Evolutionary conservation across 2,329 filamentous ascomycete species (phyloP), one percentile per base, ranked within the genome.

Genomic region (Incumbomyces lentus): DNA sequence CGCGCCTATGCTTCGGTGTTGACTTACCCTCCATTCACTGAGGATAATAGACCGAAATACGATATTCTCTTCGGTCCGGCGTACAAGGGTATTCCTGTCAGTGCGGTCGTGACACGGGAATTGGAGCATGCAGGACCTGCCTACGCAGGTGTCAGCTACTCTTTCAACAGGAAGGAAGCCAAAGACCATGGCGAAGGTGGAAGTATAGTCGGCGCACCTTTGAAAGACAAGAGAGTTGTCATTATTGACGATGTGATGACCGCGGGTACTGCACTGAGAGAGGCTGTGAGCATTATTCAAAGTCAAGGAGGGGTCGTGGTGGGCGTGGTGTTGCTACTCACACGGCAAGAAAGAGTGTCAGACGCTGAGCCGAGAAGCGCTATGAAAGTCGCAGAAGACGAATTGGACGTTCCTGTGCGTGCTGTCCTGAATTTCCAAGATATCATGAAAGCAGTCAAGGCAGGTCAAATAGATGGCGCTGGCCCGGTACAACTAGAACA

Each of bases 181-280:
- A 96, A 96, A 73, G 85, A 87, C 60, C 90, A 96, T 64, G 90
- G 92, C 37, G 92, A 98, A 68, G 90, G 90, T 30, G 90, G 92
- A 37, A 84, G 79, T 63, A 94, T 96, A 59, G 89, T 96, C 12
- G 92, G 92, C 10, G 85, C 87, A 26, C 76, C 82, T 6, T 71
- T 96, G 59, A 84, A 84, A 68, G 89, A 86, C 45, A 89, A 92
- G 75, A 79, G 76, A 50, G 80, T 95, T 13, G 74, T 98, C 30
- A 85, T 98, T 57, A 82, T 98, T 34, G 92, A 98, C 71, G 92
- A 96, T 68, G 90, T 98, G 48, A 90, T 96, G 60, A 95, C 89
- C 1, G 90, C 88, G 1, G 92, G 92, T 22, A 96, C 89, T 1
- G 92, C 92, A 34, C 89, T 95, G 70, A 76, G 88, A 49, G 89